Conservation (phyloP, 1,284 basidiomycete species). For the Exobasidium cylindrosporum region DNA sequence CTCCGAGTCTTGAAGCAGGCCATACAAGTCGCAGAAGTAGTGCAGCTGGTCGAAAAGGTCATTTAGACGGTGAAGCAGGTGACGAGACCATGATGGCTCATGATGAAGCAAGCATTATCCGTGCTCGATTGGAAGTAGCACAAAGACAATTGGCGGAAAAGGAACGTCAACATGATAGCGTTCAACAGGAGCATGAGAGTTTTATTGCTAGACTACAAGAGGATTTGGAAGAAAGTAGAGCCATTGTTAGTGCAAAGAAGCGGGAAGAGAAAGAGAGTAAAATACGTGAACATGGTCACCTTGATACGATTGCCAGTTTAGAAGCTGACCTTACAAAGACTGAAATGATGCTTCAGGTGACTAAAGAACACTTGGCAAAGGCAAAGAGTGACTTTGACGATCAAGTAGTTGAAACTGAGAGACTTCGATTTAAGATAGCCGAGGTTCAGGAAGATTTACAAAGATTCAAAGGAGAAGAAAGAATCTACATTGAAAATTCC, state of each 20-base stretch:
- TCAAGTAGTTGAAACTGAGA: neutral
- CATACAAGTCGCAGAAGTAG: neutral
- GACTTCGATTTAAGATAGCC: neutral
- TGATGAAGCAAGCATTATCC: neutral
- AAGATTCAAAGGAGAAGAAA: neutral
- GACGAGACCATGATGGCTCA: neutral
- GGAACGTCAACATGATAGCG: neutral
- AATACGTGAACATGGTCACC: conserved; percentile 1
- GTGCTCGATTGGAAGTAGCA: neutral
- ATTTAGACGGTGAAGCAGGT: neutral
- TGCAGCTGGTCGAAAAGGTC: neutral
- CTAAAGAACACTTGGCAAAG: neutral
- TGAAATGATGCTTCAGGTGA: neutral
- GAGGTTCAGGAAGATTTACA: neutral
- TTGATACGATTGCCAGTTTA: neutral
- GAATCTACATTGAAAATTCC: neutral
- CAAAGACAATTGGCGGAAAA: neutral
- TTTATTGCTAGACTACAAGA: neutral
- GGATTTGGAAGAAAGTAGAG: neutral
- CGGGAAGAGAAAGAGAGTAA: conserved; percentile 5
- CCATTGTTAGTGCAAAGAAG: neutral
- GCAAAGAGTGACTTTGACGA: neutral
- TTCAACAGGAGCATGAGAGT: conserved; percentile 4
- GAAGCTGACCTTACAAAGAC: conserved; percentile 7
- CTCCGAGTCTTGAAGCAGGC: neutral